Conservation (phyloP, 495 filamentous ascomycete species). For the Tuber borchii region DNA sequence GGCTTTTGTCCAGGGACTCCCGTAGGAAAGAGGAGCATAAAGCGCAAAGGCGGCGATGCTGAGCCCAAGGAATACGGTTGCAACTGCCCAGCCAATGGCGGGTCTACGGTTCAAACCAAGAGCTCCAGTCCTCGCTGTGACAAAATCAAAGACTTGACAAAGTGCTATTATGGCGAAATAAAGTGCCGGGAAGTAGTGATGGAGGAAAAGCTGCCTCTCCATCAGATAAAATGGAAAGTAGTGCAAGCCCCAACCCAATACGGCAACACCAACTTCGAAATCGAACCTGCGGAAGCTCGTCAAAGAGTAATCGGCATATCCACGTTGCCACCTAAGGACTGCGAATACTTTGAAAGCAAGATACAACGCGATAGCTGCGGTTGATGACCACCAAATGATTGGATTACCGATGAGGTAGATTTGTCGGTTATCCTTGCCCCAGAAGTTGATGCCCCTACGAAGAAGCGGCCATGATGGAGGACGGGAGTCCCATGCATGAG, state of each 20-base stretch:
- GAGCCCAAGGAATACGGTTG: slow-evolving; percentile 62
- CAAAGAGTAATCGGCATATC: slow-evolving; percentile 74
- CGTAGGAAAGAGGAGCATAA: slow-evolving; percentile 83
- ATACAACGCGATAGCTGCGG: slow-evolving; percentile 71
- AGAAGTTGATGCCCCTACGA: slow-evolving; percentile 96
- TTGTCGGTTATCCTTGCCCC: slow-evolving; percentile 88
- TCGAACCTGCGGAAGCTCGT: slow-evolving; percentile 88
- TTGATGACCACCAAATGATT: slow-evolving; percentile 88
- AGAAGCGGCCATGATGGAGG: slow-evolving; percentile 90
- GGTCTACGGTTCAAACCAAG: slow-evolving; percentile 66
- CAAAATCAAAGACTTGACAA: slow-evolving; percentile 83
- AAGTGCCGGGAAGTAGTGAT: slow-evolving; percentile 92
- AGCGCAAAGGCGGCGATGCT: slow-evolving; percentile 71
- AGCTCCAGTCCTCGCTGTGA: slow-evolving; percentile 59
- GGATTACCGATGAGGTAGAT: slow-evolving; percentile 96
- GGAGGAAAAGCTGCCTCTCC: slow-evolving; percentile 89
- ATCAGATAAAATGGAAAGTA: slow-evolving; percentile 97
- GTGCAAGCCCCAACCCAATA: slow-evolving; percentile 89
- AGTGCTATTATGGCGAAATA: slow-evolving; percentile 88
- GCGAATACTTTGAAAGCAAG: slow-evolving; percentile 77
- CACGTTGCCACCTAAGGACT: slow-evolving; percentile 87
- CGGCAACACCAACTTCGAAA: slow-evolving; percentile 85
- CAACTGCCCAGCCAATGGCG: slow-evolving; percentile 62
- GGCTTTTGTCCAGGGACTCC: slow-evolving; percentile 83
- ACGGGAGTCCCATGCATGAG: slow-evolving; percentile 95